Evolutionary conservation across 1,139 yeast species (phyloP), one percentile per base, ranked within the genome.

Genomic region (Debaryomycetaceae sp.): DNA sequence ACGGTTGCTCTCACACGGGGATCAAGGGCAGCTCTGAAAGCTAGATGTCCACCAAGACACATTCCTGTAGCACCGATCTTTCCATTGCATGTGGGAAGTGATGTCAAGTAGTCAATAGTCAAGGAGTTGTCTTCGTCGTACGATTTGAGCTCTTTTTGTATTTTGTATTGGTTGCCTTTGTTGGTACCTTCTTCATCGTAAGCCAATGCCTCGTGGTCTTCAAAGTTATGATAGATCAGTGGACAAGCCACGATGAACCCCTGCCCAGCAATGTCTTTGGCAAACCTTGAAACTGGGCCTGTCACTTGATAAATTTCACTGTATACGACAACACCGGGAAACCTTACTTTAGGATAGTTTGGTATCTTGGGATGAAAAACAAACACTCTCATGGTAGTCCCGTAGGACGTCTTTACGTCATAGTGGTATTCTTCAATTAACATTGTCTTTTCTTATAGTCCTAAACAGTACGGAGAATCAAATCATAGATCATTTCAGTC

Each of bases 1-100:
- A 85, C 87, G 7, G 84, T 77, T 13, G 93, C 89, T 27, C 69
- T 66, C 34, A 86, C 80, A 45, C 89, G 67, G 29, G 76, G 72
- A 56, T 86, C 90, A 51, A 86, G 72, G 6, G 86, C 78, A 2
- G 88, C 81, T 54, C 95, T 74, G 63, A 79, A 84, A 1, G 95
- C 93, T 57, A 86, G 69, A 59, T 87, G 95, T 2, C 95, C 95
- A 20, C 95, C 95, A 38, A 87, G 77, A 60, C 95, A 87, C 91
- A 87, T 87, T 23, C 95, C 95, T 2, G 93, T 84, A 42, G 91
- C 84, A 27, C 95, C 95, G 52, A 85, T 76, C 49, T 75, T 78
- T 38, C 93, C 93, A 51, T 79, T 83, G 60, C 87, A 86, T 4
- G 88, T 84, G 2, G 76, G 69, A 50, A 86, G 69, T 3, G 75